Percentiles rank a stretch among this genome's conserved stretches.
Evolutionary conservation across 305 asterid species (phyloP).

Genomic region (Fraxinus ornus): DNA sequence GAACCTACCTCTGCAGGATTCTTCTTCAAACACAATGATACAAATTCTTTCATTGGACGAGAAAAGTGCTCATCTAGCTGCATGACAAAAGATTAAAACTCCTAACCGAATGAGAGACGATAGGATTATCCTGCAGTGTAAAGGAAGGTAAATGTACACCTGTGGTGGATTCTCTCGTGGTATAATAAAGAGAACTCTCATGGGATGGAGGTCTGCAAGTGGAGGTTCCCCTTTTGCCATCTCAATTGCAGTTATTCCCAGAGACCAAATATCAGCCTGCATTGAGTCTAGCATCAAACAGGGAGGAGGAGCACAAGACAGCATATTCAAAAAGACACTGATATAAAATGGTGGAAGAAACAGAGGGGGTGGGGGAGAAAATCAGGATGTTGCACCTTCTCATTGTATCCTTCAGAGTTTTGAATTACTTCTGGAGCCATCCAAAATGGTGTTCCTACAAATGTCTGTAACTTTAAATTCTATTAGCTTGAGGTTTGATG

Average conservation of each 20-base stretch:
- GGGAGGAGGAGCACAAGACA: constrained; percentile 2
- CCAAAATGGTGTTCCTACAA: constrained; percentile 99
- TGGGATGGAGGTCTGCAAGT: constrained; percentile 94
- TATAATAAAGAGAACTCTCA: constrained; percentile 96
- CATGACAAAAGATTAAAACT: constrained; percentile 31
- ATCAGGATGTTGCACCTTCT: constrained; percentile 55
- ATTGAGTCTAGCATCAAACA: constrained; percentile 29
- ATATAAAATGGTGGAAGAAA: constrained; percentile 12
- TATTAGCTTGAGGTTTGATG: constrained; percentile 47
- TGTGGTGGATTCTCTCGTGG: constrained; percentile 99
- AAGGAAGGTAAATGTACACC: constrained; percentile 40
- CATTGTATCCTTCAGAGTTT: constrained; percentile 96
- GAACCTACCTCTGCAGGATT: constrained; percentile 80
- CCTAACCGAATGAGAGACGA: neutral
- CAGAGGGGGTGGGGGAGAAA: neutral
- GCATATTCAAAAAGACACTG: constrained; percentile 19
- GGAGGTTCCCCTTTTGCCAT: constrained; percentile 99
- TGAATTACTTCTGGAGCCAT: constrained; percentile 99
- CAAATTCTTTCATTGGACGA: constrained; percentile 88
- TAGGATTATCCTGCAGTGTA: constrained; percentile 10
- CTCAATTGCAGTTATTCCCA: constrained; percentile 92
- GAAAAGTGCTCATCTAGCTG: constrained; percentile 98
- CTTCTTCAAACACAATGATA: constrained; percentile 81
- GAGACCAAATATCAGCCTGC: constrained; percentile 99
- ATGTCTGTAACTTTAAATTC: constrained; percentile 68